These are phyloP conservation scores for Elaeagnus macrophylla DNA, from an alignment of 306 rosid species.

Conservation along the genomic window DNA sequence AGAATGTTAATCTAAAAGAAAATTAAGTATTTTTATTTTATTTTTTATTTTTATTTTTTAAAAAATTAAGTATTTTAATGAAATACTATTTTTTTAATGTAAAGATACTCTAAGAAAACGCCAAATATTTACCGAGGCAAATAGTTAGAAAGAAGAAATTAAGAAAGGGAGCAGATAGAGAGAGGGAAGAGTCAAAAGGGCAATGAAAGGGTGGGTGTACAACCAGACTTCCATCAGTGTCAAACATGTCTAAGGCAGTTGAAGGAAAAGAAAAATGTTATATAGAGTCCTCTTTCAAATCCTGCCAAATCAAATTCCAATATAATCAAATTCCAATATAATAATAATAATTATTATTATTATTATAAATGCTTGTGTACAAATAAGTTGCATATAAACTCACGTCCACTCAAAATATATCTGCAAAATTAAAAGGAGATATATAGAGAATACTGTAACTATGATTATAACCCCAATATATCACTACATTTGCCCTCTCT, in stretches of 20 bases:
- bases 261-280: slow-evolving; percentile 10
- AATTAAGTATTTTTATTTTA: too few species aligned
- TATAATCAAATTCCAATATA: slow-evolving; percentile 6
- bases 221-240: slow-evolving; percentile 39
- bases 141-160: not conserved
- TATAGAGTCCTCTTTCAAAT: slow-evolving; percentile 14
- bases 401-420: slow-evolving; percentile 21
- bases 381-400: too few species aligned
- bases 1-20: too few species aligned
- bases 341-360: not conserved
- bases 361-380: too few species aligned
- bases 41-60: too few species aligned
- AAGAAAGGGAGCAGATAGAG: not conserved
- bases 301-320: slow-evolving; percentile 38
- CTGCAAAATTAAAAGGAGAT: slow-evolving; percentile 11
- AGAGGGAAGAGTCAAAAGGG: slow-evolving; percentile 16
- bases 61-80: too few species aligned
- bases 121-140: not conserved
- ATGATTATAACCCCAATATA: slow-evolving; percentile 19
- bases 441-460: not conserved
- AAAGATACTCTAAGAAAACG: not conserved
- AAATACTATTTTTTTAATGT: not conserved
- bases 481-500: slow-evolving; percentile 6
- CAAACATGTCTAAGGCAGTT: slow-evolving; percentile 24
- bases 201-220: slow-evolving; percentile 35